These are phyloP conservation scores for Xylaria sp. DNA, from an alignment of 2,329 filamentous ascomycete genomes.

Conservation along the genomic window DNA sequence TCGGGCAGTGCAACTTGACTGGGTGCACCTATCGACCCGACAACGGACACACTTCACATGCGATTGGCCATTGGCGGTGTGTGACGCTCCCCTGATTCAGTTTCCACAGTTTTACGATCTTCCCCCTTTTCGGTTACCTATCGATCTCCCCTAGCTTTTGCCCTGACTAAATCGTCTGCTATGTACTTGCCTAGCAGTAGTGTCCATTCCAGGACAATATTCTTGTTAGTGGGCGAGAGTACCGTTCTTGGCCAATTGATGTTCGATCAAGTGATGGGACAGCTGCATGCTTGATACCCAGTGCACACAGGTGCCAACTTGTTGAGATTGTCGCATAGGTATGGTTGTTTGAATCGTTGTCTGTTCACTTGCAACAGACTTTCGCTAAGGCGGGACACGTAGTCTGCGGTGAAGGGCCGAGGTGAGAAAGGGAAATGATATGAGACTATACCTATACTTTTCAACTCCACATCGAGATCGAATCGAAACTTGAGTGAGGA, in stretches of 20 bases:
- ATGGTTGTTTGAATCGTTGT: slow-evolving; percentile 2
- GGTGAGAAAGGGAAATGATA: neutral
- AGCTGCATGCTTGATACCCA: neutral
- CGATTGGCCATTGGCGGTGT: slow-evolving; percentile 28
- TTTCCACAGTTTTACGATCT: slow-evolving; percentile 16
- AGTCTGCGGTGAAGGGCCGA: neutral
- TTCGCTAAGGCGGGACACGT: slow-evolving; percentile 6
- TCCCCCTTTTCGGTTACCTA: slow-evolving; percentile 13
- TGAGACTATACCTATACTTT: neutral
- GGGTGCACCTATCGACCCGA: slow-evolving; percentile 10
- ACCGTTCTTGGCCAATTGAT: neutral
- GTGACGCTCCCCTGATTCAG: slow-evolving; percentile 19
- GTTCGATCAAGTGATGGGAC: neutral
- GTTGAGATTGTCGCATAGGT: neutral
- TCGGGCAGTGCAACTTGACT: slow-evolving; percentile 1
- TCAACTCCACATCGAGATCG: neutral
- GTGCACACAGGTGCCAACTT: neutral
- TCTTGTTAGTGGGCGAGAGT: neutral
- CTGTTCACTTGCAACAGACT: neutral
- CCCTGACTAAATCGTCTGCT: neutral
- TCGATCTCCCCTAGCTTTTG: slow-evolving; percentile 16
- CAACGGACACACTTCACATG: slow-evolving; percentile 9
- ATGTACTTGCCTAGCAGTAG: too few species aligned
- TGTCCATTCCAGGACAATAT: neutral
- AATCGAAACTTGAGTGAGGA: too few species aligned